phyloP scores from a whole-genome alignment of 139 green algal species.

The Diplosphaera chodatii region DNA sequence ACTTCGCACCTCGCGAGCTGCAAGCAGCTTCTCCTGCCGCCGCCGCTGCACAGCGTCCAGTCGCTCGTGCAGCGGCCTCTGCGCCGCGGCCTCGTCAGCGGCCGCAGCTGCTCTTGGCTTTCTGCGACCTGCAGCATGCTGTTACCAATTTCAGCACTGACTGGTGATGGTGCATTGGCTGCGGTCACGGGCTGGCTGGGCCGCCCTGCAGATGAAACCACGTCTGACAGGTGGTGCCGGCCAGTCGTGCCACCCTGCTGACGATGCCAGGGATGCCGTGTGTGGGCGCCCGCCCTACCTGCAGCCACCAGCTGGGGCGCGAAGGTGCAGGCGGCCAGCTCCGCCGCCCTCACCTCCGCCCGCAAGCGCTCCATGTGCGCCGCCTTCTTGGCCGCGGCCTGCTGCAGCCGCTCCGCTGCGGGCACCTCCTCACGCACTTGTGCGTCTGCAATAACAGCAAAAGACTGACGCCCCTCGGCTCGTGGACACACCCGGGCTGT shows the following conservation, averaged over 20 bases:
- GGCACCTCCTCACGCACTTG: too few relatives aligned
- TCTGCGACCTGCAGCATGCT: constrained; percentile 4
- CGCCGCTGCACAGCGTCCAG: constrained; percentile 17
- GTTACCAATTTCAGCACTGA: too few relatives aligned
- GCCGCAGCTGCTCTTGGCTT: neutral
- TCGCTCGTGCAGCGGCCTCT: constrained; percentile 20
- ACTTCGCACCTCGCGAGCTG: constrained; percentile 13
- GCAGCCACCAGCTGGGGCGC: constrained; percentile 8
- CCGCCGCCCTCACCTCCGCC: neutral
- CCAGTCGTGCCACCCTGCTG: neutral
- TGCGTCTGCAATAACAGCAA: too few relatives aligned
- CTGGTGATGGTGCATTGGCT: too few relatives aligned
- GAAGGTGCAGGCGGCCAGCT: constrained; percentile 34
- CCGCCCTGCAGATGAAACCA: too few relatives aligned
- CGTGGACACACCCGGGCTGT: too few relatives aligned
- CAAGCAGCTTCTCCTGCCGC: constrained; percentile 18
- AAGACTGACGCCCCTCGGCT: too few relatives aligned
- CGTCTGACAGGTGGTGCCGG: too few relatives aligned
- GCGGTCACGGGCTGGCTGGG: too few relatives aligned
- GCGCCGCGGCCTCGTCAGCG: neutral
- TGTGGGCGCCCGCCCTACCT: neutral
- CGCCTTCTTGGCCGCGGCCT: neutral
- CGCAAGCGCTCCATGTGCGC: neutral
- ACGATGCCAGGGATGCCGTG: too few relatives aligned
- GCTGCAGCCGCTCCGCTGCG: neutral